These are phyloP conservation scores for Chloranthus sessilifolius DNA, from an alignment of 164 flowering plant genomes.

Conservation along the genomic window DNA sequence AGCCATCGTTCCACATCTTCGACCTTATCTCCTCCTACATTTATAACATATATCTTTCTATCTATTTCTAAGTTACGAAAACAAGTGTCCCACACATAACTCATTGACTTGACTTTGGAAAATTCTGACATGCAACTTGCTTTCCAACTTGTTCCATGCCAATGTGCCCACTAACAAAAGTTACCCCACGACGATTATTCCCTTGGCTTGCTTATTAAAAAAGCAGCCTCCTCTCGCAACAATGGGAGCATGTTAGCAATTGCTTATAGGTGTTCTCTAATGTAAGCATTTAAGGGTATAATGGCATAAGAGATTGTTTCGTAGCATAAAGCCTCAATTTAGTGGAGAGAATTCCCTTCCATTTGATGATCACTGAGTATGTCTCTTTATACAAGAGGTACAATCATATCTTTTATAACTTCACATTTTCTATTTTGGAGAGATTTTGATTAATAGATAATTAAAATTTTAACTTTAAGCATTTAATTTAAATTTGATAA, in stretches of 20 bases:
- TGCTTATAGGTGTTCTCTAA: neutral
- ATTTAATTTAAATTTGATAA: too few species aligned
- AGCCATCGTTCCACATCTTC: conserved; percentile 6
- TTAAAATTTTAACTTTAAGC: too few species aligned
- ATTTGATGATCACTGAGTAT: too few species aligned
- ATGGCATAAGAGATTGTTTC: neutral
- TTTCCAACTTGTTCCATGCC: neutral
- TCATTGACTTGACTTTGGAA: too few species aligned
- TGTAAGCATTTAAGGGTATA: neutral
- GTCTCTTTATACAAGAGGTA: too few species aligned
- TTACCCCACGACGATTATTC: neutral
- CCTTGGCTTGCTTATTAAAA: neutral
- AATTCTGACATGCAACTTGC: conserved; percentile 4
- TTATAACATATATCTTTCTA: neutral
- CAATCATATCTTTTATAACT: too few species aligned
- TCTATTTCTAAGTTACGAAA: conserved; percentile 1
- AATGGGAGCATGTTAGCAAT: too few species aligned
- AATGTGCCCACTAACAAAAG: neutral
- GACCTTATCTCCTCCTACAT: conserved; percentile 9
- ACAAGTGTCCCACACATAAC: neutral
- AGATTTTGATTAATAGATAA: too few species aligned
- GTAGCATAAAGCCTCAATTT: neutral
- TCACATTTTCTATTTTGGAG: too few species aligned
- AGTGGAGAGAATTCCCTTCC: neutral
- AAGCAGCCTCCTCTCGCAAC: too few species aligned